These are phyloP conservation scores for Geotrichum candidum DNA, from an alignment of 1,139 yeast genomes.

Conservation along the genomic window DNA sequence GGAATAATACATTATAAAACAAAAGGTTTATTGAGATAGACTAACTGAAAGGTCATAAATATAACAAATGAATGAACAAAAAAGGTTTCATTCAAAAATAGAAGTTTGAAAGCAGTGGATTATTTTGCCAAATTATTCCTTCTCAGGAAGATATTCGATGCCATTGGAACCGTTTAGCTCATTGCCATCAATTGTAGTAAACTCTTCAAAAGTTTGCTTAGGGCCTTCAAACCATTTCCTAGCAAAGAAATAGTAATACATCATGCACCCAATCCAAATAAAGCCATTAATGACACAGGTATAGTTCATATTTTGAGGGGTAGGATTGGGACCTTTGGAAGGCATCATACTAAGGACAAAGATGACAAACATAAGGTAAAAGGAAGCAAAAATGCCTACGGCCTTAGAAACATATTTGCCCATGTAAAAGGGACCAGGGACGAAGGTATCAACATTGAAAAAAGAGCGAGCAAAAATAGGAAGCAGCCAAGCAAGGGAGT, in stretches of 20 bases:
- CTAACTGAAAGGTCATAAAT: too few relatives aligned
- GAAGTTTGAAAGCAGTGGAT: too few relatives aligned
- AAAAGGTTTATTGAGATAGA: too few relatives aligned
- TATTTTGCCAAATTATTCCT: background rate
- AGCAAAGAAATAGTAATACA: slow-evolving; percentile 50
- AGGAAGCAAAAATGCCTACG: slow-evolving; percentile 27
- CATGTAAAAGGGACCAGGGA: slow-evolving; percentile 61
- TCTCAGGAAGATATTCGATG: background rate
- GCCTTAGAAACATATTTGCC: slow-evolving; percentile 45
- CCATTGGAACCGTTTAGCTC: background rate
- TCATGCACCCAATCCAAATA: slow-evolving; percentile 46
- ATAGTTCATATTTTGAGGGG: slow-evolving; percentile 54
- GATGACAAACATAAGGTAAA: slow-evolving; percentile 48
- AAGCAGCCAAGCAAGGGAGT: slow-evolving; percentile 53
- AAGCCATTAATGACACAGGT: slow-evolving; percentile 57
- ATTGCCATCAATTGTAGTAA: slow-evolving; percentile 9
- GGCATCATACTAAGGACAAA: slow-evolving; percentile 60
- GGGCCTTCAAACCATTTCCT: slow-evolving; percentile 61
- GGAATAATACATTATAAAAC: too few relatives aligned
- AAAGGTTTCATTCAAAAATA: too few relatives aligned
- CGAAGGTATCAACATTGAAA: slow-evolving; percentile 44
- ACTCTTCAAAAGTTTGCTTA: slow-evolving; percentile 45
- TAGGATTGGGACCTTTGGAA: slow-evolving; percentile 44
- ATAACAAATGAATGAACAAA: too few relatives aligned
- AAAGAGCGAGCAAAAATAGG: slow-evolving; percentile 47